phyloP scores from a whole-genome alignment of 2,329 filamentous ascomycete species.

The Helicocarpus griseus region DNA sequence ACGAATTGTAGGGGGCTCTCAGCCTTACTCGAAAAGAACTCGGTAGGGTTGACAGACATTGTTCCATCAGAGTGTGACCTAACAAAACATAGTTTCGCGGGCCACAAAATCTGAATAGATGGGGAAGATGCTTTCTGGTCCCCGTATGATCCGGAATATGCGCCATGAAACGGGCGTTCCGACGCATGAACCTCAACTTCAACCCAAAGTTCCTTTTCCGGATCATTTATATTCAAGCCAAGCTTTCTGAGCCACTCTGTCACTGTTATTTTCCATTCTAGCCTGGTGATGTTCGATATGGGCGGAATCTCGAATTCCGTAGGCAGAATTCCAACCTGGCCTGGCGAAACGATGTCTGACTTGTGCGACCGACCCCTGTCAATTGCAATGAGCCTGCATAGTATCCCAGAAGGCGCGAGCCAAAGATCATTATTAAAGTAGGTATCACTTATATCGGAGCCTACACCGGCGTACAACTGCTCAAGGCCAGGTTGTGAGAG shows the following conservation, averaged over 20 bases:
- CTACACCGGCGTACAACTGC: constrained; percentile 20
- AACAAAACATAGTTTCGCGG: constrained; percentile 33
- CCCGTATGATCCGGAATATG: constrained; percentile 13
- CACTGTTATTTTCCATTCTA: constrained; percentile 29
- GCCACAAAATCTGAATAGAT: constrained; percentile 37
- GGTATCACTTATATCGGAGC: constrained; percentile 13
- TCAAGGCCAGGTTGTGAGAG: constrained; percentile 27
- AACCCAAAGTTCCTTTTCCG: constrained; percentile 28
- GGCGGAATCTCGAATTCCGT: not conserved
- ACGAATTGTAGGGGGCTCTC: constrained; percentile 35
- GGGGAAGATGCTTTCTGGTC: constrained; percentile 20
- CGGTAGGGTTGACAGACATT: constrained; percentile 13
- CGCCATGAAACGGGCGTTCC: not conserved
- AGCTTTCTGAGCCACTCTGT: constrained; percentile 29
- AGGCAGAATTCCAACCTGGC: not conserved
- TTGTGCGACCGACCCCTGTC: constrained; percentile 14
- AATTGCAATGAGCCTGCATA: constrained; percentile 11
- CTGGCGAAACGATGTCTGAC: constrained; percentile 16
- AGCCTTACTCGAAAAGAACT: constrained; percentile 12
- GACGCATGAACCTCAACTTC: constrained; percentile 27
- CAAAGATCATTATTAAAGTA: constrained; percentile 24
- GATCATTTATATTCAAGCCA: constrained; percentile 22
- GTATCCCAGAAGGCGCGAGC: constrained; percentile 27
- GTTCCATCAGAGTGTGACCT: constrained; percentile 18
- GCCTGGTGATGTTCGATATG: constrained; percentile 12